Conservation (phyloP, 345 rosid species). For the Rhizophora mangle region DNA sequence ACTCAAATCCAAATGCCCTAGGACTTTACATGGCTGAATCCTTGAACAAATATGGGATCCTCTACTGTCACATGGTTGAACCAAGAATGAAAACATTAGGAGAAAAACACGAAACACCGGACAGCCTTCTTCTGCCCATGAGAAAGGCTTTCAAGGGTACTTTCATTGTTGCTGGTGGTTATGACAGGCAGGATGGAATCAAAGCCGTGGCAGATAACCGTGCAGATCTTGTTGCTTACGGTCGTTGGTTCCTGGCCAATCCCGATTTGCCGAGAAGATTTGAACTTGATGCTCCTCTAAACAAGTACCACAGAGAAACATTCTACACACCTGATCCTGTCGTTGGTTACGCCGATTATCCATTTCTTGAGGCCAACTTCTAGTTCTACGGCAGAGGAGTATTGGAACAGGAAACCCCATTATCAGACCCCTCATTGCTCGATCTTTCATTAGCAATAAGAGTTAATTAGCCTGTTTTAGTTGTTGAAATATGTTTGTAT, state of each 20-base stretch:
- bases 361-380: conserved; percentile 40
- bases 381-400: neutral
- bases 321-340: conserved; percentile 48
- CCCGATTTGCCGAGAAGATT: conserved; percentile 71
- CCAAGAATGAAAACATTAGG: conserved; percentile 44
- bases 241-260: conserved; percentile 56
- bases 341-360: conserved; percentile 60
- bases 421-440: no score
- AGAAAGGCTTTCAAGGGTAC: conserved; percentile 58
- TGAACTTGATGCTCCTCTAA: conserved; percentile 47
- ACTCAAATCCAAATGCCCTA: conserved; percentile 55
- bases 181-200: conserved; percentile 42
- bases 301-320: conserved; percentile 46
- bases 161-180: conserved; percentile 59
- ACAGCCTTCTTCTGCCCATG: conserved; percentile 46
- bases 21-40: conserved; percentile 56
- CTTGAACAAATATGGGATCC: conserved; percentile 46
- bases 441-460: no score
- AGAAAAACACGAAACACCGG: conserved; percentile 26
- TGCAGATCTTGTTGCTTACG: conserved; percentile 54
- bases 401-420: neutral
- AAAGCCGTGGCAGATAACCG: conserved; percentile 36
- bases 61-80: conserved; percentile 66
- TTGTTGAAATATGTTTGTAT: no score
- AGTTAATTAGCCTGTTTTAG: no score